These are phyloP conservation scores for Dendrobium huoshanense DNA, from an alignment of 106 monocot species.

Conservation along the genomic window DNA sequence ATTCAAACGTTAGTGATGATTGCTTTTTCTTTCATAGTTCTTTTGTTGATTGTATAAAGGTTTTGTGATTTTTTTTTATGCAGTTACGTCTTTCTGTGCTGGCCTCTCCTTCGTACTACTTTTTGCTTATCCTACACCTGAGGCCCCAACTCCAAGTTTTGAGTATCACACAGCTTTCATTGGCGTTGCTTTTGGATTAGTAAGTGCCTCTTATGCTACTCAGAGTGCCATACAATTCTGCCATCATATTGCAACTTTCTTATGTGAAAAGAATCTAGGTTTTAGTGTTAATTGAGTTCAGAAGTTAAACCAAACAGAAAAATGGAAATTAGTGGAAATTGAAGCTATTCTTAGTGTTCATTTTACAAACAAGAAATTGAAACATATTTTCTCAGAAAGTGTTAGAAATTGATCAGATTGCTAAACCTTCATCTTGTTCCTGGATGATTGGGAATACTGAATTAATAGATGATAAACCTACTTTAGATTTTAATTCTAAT, in stretches of 20 bases:
- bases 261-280: neutral
- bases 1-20: neutral
- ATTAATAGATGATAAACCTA: neutral
- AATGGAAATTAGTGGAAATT: neutral
- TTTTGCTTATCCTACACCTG: slow-evolving; percentile 91
- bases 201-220: slow-evolving; percentile 29
- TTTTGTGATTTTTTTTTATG: slow-evolving; percentile 9
- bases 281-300: neutral
- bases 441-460: too few relatives aligned
- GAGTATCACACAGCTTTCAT: slow-evolving; percentile 78
- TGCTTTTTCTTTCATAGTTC: neutral
- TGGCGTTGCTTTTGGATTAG: slow-evolving; percentile 93
- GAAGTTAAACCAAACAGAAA: neutral
- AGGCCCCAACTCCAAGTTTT: slow-evolving; percentile 84
- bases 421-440: too few relatives aligned
- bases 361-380: neutral
- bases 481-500: neutral
- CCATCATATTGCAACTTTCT: neutral
- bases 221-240: neutral
- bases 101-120: slow-evolving; percentile 55
- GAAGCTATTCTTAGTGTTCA: neutral
- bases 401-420: neutral
- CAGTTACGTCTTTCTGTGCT: slow-evolving; percentile 70
- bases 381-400: neutral
- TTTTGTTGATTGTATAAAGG: neutral